These are phyloP conservation scores for Leccinum barrowsii DNA, from an alignment of 768 basidiomycete genomes.

Conservation along the genomic window DNA sequence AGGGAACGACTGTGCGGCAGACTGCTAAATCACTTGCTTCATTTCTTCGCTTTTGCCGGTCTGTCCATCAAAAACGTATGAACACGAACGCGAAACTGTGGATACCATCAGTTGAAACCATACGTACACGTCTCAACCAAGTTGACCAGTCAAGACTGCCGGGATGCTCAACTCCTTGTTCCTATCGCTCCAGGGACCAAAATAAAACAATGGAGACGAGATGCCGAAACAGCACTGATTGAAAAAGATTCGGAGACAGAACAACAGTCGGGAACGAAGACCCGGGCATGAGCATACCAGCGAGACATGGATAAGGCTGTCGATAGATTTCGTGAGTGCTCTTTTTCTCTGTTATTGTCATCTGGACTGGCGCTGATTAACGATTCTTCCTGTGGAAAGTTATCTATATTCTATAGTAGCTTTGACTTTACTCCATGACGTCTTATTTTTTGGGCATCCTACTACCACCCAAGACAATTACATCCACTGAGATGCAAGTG, in stretches of 20 bases:
- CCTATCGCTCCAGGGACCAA: constrained; percentile 25
- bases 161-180: constrained; percentile 25
- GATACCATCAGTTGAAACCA: constrained; percentile 21
- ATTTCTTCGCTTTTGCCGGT: not conserved
- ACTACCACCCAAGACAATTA: not conserved
- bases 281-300: not conserved
- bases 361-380: not conserved
- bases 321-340: not conserved
- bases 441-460: not conserved
- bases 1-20: not conserved
- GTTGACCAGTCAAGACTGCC: constrained; percentile 21
- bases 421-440: not conserved
- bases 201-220: constrained; percentile 25
- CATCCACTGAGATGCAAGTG: not conserved
- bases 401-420: not conserved
- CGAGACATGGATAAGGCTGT: not conserved
- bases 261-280: not conserved
- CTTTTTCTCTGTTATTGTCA: not conserved
- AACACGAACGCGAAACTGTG: not conserved
- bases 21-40: not conserved
- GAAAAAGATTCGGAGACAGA: not conserved
- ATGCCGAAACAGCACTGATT: constrained; percentile 7
- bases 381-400: not conserved
- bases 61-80: not conserved
- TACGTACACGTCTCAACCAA: constrained; percentile 27